These are phyloP conservation scores for Leptomonas pyrrhocoris DNA, from an alignment of 208 protist genomes.

Conservation along the genomic window DNA sequence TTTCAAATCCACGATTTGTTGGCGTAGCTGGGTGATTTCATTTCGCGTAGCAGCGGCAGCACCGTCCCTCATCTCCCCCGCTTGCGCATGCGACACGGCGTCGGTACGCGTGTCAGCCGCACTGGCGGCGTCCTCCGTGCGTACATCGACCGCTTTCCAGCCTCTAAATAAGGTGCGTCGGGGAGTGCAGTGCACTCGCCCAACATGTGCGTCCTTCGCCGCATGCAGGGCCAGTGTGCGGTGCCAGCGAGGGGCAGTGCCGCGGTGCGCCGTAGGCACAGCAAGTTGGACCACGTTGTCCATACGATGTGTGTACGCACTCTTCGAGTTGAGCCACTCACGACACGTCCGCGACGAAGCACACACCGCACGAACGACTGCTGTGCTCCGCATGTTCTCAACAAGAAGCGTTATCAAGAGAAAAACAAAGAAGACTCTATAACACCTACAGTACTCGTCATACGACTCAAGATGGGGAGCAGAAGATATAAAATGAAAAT, in stretches of 20 bases:
- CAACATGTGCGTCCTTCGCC: background rate
- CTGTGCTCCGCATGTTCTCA: too few species aligned
- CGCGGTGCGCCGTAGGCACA: background rate
- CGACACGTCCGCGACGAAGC: too few species aligned
- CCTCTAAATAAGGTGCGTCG: background rate
- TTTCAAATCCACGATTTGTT: conserved; percentile 30
- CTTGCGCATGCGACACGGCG: background rate
- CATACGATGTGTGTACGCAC: background rate
- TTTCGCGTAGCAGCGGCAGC: background rate
- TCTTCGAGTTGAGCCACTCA: too few species aligned
- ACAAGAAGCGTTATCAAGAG: too few species aligned
- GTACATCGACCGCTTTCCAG: background rate
- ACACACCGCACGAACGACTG: too few species aligned
- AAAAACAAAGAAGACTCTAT: too few species aligned
- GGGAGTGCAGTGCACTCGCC: background rate
- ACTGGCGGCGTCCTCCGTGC: background rate
- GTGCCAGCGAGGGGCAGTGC: background rate
- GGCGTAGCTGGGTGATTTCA: conserved; percentile 17
- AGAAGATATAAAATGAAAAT: too few species aligned
- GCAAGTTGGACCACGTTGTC: background rate
- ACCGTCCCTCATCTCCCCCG: background rate
- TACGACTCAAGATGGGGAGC: too few species aligned
- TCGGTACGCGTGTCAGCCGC: background rate
- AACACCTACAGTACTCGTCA: too few species aligned
- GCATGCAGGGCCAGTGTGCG: background rate